Percentiles rank a stretch among this genome's conserved stretches.
Conservation (phyloP, 257 asterid genomes). For the Gentiana macrophylla region DNA sequence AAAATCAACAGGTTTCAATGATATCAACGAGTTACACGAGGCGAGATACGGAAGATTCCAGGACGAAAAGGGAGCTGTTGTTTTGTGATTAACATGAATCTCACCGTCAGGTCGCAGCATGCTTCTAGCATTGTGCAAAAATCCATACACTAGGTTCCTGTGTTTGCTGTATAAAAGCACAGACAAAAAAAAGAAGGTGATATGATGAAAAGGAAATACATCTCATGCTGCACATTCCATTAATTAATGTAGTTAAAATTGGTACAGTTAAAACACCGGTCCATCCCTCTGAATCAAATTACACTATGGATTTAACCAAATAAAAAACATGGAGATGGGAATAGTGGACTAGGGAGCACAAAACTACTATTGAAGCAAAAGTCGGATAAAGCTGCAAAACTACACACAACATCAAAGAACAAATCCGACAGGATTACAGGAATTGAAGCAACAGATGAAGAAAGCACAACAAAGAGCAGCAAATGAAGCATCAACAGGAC, state of each 20-base stretch:
- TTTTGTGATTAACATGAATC: constrained; percentile 51
- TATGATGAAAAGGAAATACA: not conserved
- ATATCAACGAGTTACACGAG: constrained; percentile 10
- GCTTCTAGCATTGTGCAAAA: constrained; percentile 29
- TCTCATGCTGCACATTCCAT: not conserved
- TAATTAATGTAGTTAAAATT: no score
- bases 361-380: no score
- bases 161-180: constrained; percentile 31
- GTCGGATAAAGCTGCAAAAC: no score
- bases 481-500: no score
- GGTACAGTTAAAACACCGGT: no score
- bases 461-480: no score
- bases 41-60: constrained; percentile 49
- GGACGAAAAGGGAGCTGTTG: constrained; percentile 19
- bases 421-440: no score
- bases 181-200: not conserved
- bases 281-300: not conserved
- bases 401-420: no score
- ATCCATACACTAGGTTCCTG: constrained; percentile 31
- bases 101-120: constrained; percentile 34
- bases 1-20: constrained; percentile 25
- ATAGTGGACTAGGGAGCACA: no score
- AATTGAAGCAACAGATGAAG: no score
- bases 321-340: no score
- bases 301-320: not conserved